Evolutionary conservation across 257 asterid species (phyloP).

Genomic region (Fraxinus excelsior): DNA sequence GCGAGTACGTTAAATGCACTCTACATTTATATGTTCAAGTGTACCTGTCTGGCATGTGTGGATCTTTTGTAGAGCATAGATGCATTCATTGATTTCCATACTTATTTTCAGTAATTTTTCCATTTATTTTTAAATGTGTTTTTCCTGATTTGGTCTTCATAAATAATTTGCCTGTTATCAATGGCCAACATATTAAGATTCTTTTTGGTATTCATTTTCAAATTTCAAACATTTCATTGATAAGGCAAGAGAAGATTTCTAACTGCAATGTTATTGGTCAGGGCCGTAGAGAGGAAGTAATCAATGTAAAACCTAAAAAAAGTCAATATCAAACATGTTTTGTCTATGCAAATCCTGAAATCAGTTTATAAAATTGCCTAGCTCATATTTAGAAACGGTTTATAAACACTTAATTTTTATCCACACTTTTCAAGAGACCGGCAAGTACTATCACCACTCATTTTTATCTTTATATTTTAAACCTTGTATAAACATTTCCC

Average conservation of each 20-base stretch:
- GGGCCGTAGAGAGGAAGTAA: neutral
- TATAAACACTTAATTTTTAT: too few relatives aligned
- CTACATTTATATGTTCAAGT: conserved; percentile 2
- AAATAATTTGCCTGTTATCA: conserved; percentile 7
- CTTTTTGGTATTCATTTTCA: neutral
- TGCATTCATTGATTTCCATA: conserved; percentile 14
- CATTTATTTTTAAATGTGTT: conserved; percentile 7
- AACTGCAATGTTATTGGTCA: neutral
- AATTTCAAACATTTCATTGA: neutral
- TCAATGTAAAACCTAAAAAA: neutral
- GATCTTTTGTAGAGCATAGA: conserved; percentile 9
- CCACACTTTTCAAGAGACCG: too few relatives aligned
- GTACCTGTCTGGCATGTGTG: conserved; percentile 11
- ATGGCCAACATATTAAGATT: neutral
- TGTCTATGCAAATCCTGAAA: neutral
- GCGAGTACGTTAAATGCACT: conserved; percentile 55
- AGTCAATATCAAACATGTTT: neutral
- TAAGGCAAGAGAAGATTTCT: neutral
- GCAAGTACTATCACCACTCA: too few relatives aligned
- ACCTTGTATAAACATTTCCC: too few relatives aligned
- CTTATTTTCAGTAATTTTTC: conserved; percentile 7
- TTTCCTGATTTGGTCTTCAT: conserved; percentile 3
- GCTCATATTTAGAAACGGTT: too few relatives aligned
- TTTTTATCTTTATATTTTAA: too few relatives aligned
- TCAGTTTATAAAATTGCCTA: neutral